These are phyloP conservation scores for Henckelia pumila DNA, from an alignment of 257 asterid species.

Conservation along the genomic window DNA sequence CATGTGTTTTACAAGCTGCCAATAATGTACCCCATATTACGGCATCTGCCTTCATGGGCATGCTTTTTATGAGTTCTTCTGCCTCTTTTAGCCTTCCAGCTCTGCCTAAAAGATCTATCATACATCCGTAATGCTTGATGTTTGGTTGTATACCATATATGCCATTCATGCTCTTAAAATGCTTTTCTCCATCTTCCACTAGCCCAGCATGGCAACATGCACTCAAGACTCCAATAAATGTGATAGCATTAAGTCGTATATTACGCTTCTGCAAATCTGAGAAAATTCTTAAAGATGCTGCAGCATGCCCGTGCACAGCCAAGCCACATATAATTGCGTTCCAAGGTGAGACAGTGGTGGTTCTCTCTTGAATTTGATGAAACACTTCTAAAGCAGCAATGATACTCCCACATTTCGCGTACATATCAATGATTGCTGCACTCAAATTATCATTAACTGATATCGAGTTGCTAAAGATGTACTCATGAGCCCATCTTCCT, in stretches of 20 bases:
- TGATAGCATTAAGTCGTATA: slow-evolving; percentile 55
- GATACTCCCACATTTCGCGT: slow-evolving; percentile 85
- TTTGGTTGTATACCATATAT: slow-evolving; percentile 57
- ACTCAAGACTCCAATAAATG: slow-evolving; percentile 75
- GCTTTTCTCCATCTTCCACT: slow-evolving; percentile 68
- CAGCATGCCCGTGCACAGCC: slow-evolving; percentile 88
- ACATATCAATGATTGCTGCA: slow-evolving; percentile 91
- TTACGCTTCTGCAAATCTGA: slow-evolving; percentile 52
- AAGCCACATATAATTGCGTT: slow-evolving; percentile 86
- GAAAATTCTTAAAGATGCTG: slow-evolving; percentile 53
- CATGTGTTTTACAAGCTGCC: slow-evolving; percentile 76
- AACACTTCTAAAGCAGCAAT: slow-evolving; percentile 58
- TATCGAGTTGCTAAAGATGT: slow-evolving; percentile 45
- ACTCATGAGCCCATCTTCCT: slow-evolving; percentile 77
- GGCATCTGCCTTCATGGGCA: slow-evolving; percentile 89
- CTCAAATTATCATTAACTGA: slow-evolving; percentile 63
- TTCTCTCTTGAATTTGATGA: slow-evolving; percentile 44
- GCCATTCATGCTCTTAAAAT: slow-evolving; percentile 64
- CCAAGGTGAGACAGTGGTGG: slow-evolving; percentile 75
- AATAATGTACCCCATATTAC: slow-evolving; percentile 78
- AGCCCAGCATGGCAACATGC: slow-evolving; percentile 97
- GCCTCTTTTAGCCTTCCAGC: slow-evolving; percentile 81
- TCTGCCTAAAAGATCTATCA: slow-evolving; percentile 89
- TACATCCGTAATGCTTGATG: slow-evolving; percentile 86
- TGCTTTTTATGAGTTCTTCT: slow-evolving; percentile 51